Conservation (phyloP, 176 grass and related monocot genomes). For the Eleusine coracana region DNA sequence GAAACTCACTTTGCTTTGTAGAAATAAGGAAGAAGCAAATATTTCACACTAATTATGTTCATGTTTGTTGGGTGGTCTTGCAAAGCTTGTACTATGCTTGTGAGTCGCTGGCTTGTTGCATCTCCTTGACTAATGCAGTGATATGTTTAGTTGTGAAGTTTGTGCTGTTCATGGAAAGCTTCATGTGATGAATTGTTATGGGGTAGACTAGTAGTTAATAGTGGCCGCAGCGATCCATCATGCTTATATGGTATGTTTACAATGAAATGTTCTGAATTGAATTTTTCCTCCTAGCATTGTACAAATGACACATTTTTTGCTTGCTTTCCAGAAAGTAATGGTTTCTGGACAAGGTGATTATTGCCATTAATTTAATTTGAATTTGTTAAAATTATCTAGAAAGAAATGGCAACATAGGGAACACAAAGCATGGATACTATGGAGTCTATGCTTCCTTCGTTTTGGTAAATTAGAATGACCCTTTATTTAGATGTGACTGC, state of each 20-base stretch:
- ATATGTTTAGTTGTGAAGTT: neutral
- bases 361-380: constrained; percentile 16
- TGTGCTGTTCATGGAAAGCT: neutral
- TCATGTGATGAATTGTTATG: constrained; percentile 7
- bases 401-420: constrained; percentile 29
- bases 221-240: neutral
- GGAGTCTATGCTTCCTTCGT: constrained; percentile 2
- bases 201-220: neutral
- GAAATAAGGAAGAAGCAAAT: constrained; percentile 26
- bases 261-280: neutral
- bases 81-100: neutral
- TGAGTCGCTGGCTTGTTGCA: neutral
- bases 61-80: neutral
- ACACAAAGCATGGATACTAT: neutral
- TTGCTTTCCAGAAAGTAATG: neutral
- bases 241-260: neutral
- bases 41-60: neutral
- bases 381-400: constrained; percentile 3
- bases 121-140: neutral
- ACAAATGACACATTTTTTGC: neutral
- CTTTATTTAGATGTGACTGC: constrained; percentile 1
- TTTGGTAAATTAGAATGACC: constrained; percentile 23
- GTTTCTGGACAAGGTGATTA: constrained; percentile 9
- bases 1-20: constrained; percentile 9
- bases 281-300: neutral